Evolutionary conservation across 768 basidiomycete species (phyloP).

Genomic region (Collybiopsis confluens): DNA sequence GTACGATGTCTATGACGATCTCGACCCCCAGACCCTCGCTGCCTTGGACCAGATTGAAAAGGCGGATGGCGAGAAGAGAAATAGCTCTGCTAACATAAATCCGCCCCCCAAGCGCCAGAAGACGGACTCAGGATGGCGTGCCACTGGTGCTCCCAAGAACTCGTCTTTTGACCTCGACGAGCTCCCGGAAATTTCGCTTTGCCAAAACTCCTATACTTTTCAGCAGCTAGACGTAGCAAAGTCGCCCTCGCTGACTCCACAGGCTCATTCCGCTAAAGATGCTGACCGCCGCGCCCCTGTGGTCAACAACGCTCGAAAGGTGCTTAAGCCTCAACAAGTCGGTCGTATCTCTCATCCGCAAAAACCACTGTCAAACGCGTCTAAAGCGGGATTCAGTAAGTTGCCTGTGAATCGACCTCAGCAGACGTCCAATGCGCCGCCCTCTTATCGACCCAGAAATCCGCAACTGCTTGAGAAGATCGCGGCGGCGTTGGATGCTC

Average conservation of each 20-base stretch:
- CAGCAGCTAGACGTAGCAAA: conserved; percentile 11
- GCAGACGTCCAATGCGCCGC: neutral
- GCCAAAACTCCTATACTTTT: conserved; percentile 49
- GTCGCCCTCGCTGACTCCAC: conserved; percentile 8
- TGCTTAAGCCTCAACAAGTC: conserved; percentile 8
- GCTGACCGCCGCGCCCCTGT: neutral
- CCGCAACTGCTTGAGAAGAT: neutral
- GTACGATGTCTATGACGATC: conserved; percentile 65
- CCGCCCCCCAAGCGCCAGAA: conserved; percentile 56
- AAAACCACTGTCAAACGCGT: neutral
- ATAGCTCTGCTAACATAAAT: conserved; percentile 13
- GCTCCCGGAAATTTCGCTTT: conserved; percentile 62
- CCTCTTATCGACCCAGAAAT: neutral
- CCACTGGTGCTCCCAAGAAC: conserved; percentile 15
- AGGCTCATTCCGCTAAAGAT: conserved; percentile 7
- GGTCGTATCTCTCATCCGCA: conserved; percentile 1
- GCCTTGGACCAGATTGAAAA: conserved; percentile 58
- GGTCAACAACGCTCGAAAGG: conserved; percentile 13
- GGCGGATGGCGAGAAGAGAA: conserved; percentile 29
- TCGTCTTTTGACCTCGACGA: conserved; percentile 40
- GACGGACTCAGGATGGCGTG: conserved; percentile 40
- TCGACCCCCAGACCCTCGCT: conserved; percentile 61
- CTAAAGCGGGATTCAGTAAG: neutral
- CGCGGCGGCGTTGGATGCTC: neutral
- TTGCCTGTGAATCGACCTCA: neutral